A percentile compares a stretch with the other conserved stretches of the same genome.
Conservation (phyloP, 345 rosid species). For the Litchi chinensis region DNA sequence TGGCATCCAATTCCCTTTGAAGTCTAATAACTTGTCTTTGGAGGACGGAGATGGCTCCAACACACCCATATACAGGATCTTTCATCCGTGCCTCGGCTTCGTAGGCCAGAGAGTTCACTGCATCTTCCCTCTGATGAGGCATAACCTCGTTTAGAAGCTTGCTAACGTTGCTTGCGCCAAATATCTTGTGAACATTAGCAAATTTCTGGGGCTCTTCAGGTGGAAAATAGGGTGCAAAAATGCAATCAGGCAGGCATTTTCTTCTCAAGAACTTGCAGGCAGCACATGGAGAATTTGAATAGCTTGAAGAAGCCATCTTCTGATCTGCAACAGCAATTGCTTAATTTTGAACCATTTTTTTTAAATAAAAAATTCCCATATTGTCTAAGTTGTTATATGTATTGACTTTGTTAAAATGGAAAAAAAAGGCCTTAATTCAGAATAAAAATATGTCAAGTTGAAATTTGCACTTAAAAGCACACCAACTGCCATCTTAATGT, state of each 20-base stretch:
- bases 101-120: conserved; percentile 62
- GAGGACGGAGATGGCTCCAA: conserved; percentile 60
- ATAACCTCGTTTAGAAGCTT: conserved; percentile 57
- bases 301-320: conserved; percentile 49
- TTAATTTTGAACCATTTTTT: not conserved
- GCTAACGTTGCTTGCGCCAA: conserved; percentile 66
- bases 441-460: not conserved
- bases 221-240: conserved; percentile 67
- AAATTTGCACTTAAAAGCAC: not conserved
- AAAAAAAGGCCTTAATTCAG: not conserved
- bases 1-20: conserved; percentile 56
- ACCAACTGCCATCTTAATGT: conserved; percentile 17
- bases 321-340: conserved; percentile 4
- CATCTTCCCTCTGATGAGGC: conserved; percentile 66
- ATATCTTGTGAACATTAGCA: conserved; percentile 63
- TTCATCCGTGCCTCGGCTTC: conserved; percentile 65
- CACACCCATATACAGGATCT: conserved; percentile 69
- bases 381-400: not conserved
- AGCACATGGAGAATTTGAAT: conserved; percentile 62
- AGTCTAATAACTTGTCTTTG: conserved; percentile 55
- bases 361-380: not conserved
- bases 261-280: conserved; percentile 70
- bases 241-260: conserved; percentile 58
- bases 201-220: conserved; percentile 68
- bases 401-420: not conserved